Base-by-base conservation (phyloP, 2,329 filamentous ascomycete genomes). In the Ceratocystis colombiana region DNA sequence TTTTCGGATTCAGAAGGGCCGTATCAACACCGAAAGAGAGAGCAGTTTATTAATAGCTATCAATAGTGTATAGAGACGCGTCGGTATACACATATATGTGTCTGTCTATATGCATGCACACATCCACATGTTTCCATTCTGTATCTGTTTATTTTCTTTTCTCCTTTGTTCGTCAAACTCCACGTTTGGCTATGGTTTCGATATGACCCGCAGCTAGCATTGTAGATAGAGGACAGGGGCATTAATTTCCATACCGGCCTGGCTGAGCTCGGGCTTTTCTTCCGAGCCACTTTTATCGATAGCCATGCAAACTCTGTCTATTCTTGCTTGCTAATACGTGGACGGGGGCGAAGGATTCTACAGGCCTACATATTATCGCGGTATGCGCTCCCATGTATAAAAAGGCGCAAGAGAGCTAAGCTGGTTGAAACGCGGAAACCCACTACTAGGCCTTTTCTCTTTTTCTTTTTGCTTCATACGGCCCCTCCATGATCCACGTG, bases 221-320 rank as follows among this genome's bases (percentile, higher is more conserved):
- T 41, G 37, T 15, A 41, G 10, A 41, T 41, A 15, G 37, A 41
- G 10, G 37, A 41, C 37, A 41, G 37, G 37, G 37, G 37, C 10
- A 41, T 15, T 41, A 15, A 41, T 48, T 48, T 20, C n/a, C 46
- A 20, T 48, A n/a, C 10, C 17, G 46, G 46, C 17, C n/a, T 48
- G 46, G 46, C 17, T 48, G 20, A 17, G 46, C 20, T 48, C 46
- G 46, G 46, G 17, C 46, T 22, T 48, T n/a, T 48, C 17, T 48
- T 48, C 46, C 46, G 46, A 48, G 20, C 46, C 46, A n/a, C 46
- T 48, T 48, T 48, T 48, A 20, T 48, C 46, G 46, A 48, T 48
- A 48, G 12, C 37, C 37, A 41, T 41, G 37, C 37, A 41, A 41
- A 41, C 37, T 41, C 46, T 48, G 46, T 48, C 17, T 22, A 48